Evolutionary conservation across 441 rosid genomes (phyloP).

Genomic region (Pelargonium myrrhifolium): DNA sequence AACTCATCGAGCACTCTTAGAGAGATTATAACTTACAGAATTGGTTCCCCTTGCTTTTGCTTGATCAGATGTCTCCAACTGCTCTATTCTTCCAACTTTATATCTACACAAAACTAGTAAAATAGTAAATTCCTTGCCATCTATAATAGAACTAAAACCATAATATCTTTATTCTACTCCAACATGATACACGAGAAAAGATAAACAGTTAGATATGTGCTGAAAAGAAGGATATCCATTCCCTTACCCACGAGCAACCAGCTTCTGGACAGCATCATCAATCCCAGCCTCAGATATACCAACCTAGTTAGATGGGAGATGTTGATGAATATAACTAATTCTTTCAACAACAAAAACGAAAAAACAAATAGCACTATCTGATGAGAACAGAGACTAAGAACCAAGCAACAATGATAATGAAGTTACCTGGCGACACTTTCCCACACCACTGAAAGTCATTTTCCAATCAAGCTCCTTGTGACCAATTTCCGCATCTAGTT

Average conservation of each 20-base stretch:
- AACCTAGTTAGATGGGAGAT: slow-evolving; percentile 42
- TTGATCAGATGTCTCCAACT: slow-evolving; percentile 82
- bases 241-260: slow-evolving; percentile 87
- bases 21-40: slow-evolving; percentile 46
- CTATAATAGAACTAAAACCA: background rate
- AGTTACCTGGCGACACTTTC: slow-evolving; percentile 91
- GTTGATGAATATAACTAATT: slow-evolving; percentile 1
- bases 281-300: slow-evolving; percentile 86
- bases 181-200: background rate
- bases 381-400: slow-evolving; percentile 8
- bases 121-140: background rate
- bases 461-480: slow-evolving; percentile 96
- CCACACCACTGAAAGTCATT: slow-evolving; percentile 86
- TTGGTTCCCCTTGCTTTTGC: slow-evolving; percentile 75
- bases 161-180: background rate
- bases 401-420: slow-evolving; percentile 12
- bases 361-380: background rate
- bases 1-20: background rate
- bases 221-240: background rate
- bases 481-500: slow-evolving; percentile 93
- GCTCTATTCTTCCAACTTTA: slow-evolving; percentile 93
- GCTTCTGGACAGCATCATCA: slow-evolving; percentile 84
- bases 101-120: slow-evolving; percentile 40
- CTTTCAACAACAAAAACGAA: background rate
- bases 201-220: background rate